Conservation (phyloP, 768 basidiomycete species). For the Rhizopogon salebrosus region DNA sequence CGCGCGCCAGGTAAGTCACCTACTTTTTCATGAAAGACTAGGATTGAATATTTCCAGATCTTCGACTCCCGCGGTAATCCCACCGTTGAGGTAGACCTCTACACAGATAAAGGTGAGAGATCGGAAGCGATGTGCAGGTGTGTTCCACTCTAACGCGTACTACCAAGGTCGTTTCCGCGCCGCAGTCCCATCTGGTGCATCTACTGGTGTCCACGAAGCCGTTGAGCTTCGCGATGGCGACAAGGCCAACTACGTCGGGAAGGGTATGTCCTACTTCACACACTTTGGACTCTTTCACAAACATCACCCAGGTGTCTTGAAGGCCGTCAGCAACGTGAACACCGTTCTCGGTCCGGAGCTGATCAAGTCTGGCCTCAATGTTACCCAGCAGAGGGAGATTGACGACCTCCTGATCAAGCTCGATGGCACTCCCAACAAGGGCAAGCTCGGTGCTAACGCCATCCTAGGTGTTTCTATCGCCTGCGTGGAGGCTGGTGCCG, state of each 20-base stretch:
- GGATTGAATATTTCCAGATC: constrained; percentile 54
- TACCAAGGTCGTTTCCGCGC: constrained; percentile 83
- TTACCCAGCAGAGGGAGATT: constrained; percentile 90
- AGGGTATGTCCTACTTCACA: constrained; percentile 52
- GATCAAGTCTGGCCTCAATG: constrained; percentile 76
- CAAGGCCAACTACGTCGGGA: constrained; percentile 90
- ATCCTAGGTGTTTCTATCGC: constrained; percentile 99
- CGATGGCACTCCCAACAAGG: constrained; percentile 97
- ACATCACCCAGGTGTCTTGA: constrained; percentile 65
- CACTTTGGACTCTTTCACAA: neutral
- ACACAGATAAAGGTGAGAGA: constrained; percentile 78
- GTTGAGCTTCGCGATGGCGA: constrained; percentile 98
- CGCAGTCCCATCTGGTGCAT: constrained; percentile 96
- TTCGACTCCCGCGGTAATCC: constrained; percentile 99
- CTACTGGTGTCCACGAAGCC: constrained; percentile 96
- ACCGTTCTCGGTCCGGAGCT: constrained; percentile 82
- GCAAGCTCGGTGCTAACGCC: constrained; percentile 98
- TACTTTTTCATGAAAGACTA: constrained; percentile 1
- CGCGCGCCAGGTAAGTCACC: constrained; percentile 76
- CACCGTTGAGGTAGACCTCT: constrained; percentile 90
- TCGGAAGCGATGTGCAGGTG: constrained; percentile 6
- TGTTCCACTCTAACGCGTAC: constrained; percentile 4
- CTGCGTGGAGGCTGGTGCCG: constrained; percentile 87
- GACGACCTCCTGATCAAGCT: constrained; percentile 98
- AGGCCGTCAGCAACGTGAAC: constrained; percentile 96